Conservation (phyloP, 2,329 filamentous ascomycete species). For the Penicillium sclerotigenum region DNA sequence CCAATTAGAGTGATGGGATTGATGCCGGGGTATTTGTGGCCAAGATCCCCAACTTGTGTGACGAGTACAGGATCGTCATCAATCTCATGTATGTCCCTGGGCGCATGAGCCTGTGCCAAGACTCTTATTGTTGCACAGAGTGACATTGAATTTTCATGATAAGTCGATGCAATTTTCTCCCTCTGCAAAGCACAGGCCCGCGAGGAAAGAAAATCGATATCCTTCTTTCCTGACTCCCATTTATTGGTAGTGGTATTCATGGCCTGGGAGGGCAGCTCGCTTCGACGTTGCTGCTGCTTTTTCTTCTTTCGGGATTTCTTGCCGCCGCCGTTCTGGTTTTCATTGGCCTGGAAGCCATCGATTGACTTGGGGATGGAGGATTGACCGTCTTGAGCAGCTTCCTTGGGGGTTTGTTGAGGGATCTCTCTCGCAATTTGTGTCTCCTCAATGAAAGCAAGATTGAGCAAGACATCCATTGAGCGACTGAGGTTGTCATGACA, state of each 20-base stretch:
- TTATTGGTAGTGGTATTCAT: conserved; percentile 44
- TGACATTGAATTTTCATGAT: conserved; percentile 58
- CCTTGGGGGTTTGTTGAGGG: background rate
- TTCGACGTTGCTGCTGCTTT: conserved; percentile 24
- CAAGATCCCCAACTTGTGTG: conserved; percentile 53
- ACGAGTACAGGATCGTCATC: conserved; percentile 45
- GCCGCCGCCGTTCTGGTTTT: conserved; percentile 42
- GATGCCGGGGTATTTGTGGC: conserved; percentile 54
- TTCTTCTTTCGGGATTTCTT: conserved; percentile 44
- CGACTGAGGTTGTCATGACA: conserved; percentile 63
- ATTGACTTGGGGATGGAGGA: conserved; percentile 63
- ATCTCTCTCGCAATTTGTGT: conserved; percentile 51
- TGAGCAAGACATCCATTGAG: conserved; percentile 77
- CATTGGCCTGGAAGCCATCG: conserved; percentile 71
- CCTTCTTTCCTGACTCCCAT: conserved; percentile 56
- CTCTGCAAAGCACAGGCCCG: conserved; percentile 48
- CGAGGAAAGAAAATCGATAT: conserved; percentile 60
- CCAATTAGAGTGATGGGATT: conserved; percentile 49
- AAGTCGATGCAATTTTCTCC: conserved; percentile 53
- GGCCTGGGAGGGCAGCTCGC: conserved; percentile 14
- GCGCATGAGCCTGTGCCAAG: conserved; percentile 50
- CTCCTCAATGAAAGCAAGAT: conserved; percentile 72
- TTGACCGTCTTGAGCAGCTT: conserved; percentile 29
- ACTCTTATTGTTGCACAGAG: conserved; percentile 54
- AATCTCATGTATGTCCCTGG: conserved; percentile 35